Percentiles rank a stretch among this genome's conserved stretches.
These are phyloP conservation scores for Corymbia maculata DNA, from an alignment of 345 rosid genomes.

Conservation along the genomic window DNA sequence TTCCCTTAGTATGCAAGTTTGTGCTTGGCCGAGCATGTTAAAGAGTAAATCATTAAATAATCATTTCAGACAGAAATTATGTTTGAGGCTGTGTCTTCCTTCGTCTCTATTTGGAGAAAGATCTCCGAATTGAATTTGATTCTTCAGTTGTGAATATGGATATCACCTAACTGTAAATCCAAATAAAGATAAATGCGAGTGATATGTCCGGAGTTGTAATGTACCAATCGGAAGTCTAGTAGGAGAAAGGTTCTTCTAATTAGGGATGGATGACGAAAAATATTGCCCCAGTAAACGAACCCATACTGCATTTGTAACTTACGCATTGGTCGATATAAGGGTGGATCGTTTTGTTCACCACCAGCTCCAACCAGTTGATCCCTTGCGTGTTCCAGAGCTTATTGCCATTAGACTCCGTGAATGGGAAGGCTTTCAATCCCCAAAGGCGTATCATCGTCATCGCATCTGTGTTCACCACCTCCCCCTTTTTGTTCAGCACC, in stretches of 20 bases:
- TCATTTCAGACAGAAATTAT: neutral
- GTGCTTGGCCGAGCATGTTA: neutral
- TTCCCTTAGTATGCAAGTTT: neutral
- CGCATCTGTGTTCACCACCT: neutral
- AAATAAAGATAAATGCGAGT: too few species aligned
- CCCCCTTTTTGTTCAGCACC: neutral
- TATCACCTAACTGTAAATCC: neutral
- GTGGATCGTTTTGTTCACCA: neutral
- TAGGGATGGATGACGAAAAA: neutral
- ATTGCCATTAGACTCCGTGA: rapidly evolving
- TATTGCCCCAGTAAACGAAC: neutral
- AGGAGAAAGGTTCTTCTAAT: neutral
- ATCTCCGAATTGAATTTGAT: neutral
- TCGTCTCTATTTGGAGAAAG: too few species aligned
- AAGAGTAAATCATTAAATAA: too few species aligned
- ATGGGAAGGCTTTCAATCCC: neutral
- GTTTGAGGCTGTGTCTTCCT: neutral
- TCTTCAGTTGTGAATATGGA: neutral
- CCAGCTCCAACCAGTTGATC: neutral
- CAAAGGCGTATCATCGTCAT: neutral
- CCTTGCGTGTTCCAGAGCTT: neutral
- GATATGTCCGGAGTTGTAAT: neutral
- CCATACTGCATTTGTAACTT: neutral
- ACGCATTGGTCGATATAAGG: neutral
- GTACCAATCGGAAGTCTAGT: neutral